Conservation (phyloP, 331 rosid species). For the Erythrophleum ivorense region DNA sequence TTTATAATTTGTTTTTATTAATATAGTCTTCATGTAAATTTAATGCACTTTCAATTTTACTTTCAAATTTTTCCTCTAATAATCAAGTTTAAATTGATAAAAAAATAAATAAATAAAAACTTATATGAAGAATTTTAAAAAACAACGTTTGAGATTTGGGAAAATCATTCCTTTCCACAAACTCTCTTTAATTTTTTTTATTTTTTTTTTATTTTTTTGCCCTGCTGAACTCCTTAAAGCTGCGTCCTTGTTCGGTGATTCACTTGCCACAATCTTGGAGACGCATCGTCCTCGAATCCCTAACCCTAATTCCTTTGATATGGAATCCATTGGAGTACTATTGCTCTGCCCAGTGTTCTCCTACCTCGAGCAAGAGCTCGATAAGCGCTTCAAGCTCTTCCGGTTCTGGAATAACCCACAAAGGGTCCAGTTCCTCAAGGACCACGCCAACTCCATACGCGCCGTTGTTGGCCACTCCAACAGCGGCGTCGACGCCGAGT, state of each 20-base stretch:
- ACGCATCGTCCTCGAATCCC: neutral
- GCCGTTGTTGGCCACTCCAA: conserved; percentile 53
- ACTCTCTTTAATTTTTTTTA: too few species aligned
- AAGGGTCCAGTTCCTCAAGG: conserved; percentile 53
- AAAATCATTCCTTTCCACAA: too few species aligned
- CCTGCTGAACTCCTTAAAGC: neutral
- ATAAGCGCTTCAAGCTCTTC: conserved; percentile 60
- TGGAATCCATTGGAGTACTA: conserved; percentile 68
- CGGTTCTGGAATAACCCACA: conserved; percentile 56
- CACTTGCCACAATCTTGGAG: neutral
- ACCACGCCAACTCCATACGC: conserved; percentile 51
- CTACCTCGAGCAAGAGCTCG: conserved; percentile 61
- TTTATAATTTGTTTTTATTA: too few species aligned
- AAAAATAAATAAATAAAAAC: too few species aligned
- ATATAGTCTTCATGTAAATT: too few species aligned
- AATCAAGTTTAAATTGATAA: too few species aligned
- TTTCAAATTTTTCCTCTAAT: too few species aligned
- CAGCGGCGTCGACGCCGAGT: conserved; percentile 55
- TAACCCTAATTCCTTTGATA: conserved; percentile 23
- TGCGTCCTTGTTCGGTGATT: neutral
- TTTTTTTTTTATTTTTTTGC: neutral
- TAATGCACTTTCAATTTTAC: too few species aligned
- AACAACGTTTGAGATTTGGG: too few species aligned
- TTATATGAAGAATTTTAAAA: too few species aligned
- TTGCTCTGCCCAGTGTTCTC: conserved; percentile 44